Evolutionary conservation across 2,329 filamentous ascomycete species (phyloP).

Genomic region (Stenocarpella maydis): DNA sequence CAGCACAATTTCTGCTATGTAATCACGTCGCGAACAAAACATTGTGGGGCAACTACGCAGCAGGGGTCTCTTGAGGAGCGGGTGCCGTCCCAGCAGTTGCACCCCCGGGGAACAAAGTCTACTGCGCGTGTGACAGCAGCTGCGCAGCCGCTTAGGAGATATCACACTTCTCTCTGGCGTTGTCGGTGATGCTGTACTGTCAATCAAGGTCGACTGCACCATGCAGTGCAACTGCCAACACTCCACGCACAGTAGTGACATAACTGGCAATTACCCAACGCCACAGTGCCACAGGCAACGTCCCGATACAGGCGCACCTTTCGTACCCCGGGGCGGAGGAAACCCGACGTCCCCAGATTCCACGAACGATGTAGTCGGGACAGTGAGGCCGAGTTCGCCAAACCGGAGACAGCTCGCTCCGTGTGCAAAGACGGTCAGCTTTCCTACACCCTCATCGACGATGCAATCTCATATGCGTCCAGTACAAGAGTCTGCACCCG

Average conservation of each 20-base stretch:
- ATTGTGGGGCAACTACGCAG: conserved; percentile 9
- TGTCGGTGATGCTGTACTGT: not conserved
- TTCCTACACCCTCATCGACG: conserved; percentile 10
- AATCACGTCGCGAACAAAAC: conserved; percentile 4
- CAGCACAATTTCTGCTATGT: conserved; percentile 2
- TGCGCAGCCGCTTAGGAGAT: not conserved
- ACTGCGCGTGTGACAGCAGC: conserved; percentile 5
- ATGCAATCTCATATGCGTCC: conserved; percentile 5
- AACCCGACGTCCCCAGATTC: not conserved
- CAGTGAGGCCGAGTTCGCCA: not conserved
- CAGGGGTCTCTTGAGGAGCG: conserved; percentile 22
- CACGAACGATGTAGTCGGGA: not conserved
- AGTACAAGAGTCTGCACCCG: not conserved
- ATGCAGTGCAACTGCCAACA: conserved; percentile 15
- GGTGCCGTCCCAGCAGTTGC: conserved; percentile 16
- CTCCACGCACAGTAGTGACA: not conserved
- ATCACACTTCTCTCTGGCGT: conserved; percentile 2
- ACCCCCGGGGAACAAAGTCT: not conserved
- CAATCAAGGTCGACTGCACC: conserved; percentile 4
- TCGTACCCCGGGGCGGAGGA: not conserved
- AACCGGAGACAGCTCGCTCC: conserved; percentile 3
- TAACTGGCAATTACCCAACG: not conserved
- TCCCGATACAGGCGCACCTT: not conserved
- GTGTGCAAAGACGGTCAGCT: conserved; percentile 3
- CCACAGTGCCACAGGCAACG: not conserved